These are phyloP conservation scores for Gamsiella multidivaricata DNA, from an alignment of 192 early-diverging fungal species.

Conservation along the genomic window DNA sequence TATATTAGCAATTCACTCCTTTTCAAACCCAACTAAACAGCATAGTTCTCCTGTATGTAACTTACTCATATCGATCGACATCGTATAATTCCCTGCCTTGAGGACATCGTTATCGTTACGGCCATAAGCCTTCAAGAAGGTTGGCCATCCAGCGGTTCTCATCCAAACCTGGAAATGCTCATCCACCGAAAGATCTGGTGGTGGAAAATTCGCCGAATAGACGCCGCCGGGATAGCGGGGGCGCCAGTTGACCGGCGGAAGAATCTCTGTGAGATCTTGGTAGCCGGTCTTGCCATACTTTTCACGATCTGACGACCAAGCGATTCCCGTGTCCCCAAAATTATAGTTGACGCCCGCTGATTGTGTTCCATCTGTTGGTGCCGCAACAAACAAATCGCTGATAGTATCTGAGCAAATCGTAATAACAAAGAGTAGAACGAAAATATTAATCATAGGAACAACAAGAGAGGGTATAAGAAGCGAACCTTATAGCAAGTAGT, in stretches of 20 bases:
- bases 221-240: conserved; percentile 66
- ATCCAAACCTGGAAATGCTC: conserved; percentile 97
- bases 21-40: background rate
- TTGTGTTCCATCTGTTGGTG: too few species aligned
- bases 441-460: too few species aligned
- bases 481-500: background rate
- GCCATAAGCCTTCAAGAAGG: conserved; percentile 94
- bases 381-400: conserved; percentile 4
- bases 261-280: conserved; percentile 61
- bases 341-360: conserved; percentile 43
- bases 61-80: conserved; percentile 80
- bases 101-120: conserved; percentile 71
- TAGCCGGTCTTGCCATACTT: conserved; percentile 68
- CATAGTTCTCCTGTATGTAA: background rate
- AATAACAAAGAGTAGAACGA: too few species aligned
- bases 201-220: conserved; percentile 65
- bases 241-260: conserved; percentile 89
- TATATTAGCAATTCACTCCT: background rate
- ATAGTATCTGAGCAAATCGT: too few species aligned
- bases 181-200: conserved; percentile 72
- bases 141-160: conserved; percentile 92
- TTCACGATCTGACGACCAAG: conserved; percentile 86
- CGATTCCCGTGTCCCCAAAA: conserved; percentile 77
- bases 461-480: background rate
- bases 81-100: conserved; percentile 72